Percentiles rank a stretch among this genome's conserved stretches.
These are phyloP conservation scores for Pseudomonodictys pantanalensis DNA, from an alignment of 495 filamentous ascomycete species.

Conservation along the genomic window DNA sequence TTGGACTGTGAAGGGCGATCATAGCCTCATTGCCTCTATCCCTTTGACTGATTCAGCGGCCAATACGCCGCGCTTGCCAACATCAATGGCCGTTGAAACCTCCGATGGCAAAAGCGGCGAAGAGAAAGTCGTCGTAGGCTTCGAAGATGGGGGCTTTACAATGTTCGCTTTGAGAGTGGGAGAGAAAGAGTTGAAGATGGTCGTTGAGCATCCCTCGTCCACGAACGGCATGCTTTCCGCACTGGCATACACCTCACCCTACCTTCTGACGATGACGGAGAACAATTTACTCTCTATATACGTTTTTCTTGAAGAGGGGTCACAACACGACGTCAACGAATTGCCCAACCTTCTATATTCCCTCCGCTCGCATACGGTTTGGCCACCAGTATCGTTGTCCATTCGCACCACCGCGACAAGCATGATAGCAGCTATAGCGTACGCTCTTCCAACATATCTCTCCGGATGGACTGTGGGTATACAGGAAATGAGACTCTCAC, in stretches of 20 bases:
- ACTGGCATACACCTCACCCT: conserved; percentile 72
- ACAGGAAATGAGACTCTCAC: conserved; percentile 73
- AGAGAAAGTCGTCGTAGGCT: conserved; percentile 66
- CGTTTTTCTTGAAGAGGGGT: conserved; percentile 45
- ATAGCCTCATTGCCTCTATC: conserved; percentile 44
- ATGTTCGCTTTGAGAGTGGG: conserved; percentile 59
- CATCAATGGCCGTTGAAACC: conserved; percentile 63
- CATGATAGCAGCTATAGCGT: conserved; percentile 79
- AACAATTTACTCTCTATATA: conserved; percentile 74
- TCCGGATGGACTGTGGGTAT: conserved; percentile 85
- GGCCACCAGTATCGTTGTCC: conserved; percentile 75
- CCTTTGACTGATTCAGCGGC: neutral
- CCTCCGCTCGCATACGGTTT: conserved; percentile 74
- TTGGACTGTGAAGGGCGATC: conserved; percentile 66
- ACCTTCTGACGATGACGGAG: conserved; percentile 72
- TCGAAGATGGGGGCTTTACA: conserved; percentile 69
- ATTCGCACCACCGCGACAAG: conserved; percentile 59
- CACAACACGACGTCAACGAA: conserved; percentile 21
- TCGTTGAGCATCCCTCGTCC: conserved; percentile 55
- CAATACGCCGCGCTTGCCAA: conserved; percentile 47
- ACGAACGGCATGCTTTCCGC: conserved; percentile 66
- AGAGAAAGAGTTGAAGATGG: conserved; percentile 44
- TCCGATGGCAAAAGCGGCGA: conserved; percentile 38
- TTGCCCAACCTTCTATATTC: conserved; percentile 69
- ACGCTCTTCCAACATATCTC: conserved; percentile 64